These are phyloP conservation scores for Magnusiomyces suaveolens DNA, from an alignment of 1,139 yeast genomes.

Conservation along the genomic window DNA sequence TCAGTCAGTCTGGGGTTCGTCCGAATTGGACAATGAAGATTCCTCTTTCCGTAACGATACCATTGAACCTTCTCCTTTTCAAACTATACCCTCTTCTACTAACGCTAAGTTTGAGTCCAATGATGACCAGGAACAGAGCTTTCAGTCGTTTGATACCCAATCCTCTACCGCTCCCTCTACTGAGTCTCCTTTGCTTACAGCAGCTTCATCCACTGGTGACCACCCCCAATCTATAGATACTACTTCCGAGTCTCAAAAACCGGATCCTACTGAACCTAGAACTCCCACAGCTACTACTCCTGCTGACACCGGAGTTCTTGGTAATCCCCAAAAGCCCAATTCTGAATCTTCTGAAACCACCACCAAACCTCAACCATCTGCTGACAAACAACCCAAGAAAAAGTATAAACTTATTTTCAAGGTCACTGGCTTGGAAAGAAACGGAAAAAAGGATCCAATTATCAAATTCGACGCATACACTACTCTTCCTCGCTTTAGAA, in stretches of 20 bases:
- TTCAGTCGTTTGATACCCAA: neutral
- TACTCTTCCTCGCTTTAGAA: constrained; percentile 69
- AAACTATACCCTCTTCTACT: neutral
- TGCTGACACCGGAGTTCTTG: too few relatives aligned
- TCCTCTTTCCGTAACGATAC: neutral
- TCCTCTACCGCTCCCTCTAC: neutral
- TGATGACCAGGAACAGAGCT: neutral
- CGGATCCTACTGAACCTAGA: neutral
- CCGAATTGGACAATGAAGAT: neutral
- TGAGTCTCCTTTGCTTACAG: neutral
- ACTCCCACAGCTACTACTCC: neutral
- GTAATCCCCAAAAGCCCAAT: too few relatives aligned
- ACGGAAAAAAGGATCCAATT: constrained; percentile 43
- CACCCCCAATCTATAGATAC: neutral
- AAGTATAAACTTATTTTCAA: constrained; percentile 33
- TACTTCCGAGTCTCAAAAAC: neutral
- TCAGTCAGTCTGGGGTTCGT: neutral
- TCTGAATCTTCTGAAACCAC: neutral
- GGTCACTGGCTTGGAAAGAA: constrained; percentile 41
- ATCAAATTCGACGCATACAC: constrained; percentile 42
- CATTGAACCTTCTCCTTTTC: neutral
- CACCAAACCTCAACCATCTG: neutral
- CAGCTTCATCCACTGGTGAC: neutral
- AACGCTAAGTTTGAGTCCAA: neutral
- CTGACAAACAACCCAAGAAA: constrained; percentile 12